Evolutionary conservation across 306 rosid genomes (phyloP).

Genomic region (Begonia peltatifolia): DNA sequence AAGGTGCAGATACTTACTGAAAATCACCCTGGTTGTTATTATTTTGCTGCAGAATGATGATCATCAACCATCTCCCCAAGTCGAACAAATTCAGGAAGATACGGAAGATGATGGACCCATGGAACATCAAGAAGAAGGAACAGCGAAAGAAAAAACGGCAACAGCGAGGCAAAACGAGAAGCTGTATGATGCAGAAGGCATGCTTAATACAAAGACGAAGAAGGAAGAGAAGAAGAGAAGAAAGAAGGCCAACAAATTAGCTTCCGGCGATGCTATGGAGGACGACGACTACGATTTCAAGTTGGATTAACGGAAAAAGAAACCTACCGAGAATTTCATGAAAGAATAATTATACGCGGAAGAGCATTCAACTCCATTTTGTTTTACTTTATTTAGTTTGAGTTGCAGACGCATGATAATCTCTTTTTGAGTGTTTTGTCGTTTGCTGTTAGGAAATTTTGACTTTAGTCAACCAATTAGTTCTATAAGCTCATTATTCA

Average conservation of each 20-base stretch:
- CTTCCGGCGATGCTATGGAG: constrained; percentile 43
- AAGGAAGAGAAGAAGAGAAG: constrained; percentile 72
- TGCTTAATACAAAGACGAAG: constrained; percentile 54
- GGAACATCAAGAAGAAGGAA: constrained; percentile 34
- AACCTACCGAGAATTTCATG: background rate
- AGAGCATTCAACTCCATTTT: too few relatives aligned
- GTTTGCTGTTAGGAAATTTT: too few relatives aligned
- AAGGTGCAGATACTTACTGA: too few relatives aligned
- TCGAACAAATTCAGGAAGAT: constrained; percentile 14
- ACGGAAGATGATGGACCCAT: constrained; percentile 27
- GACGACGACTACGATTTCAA: constrained; percentile 72
- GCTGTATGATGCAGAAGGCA: constrained; percentile 62
- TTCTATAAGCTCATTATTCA: too few relatives aligned
- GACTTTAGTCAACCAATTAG: too few relatives aligned
- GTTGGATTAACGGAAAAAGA: constrained; percentile 53
- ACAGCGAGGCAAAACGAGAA: constrained; percentile 63
- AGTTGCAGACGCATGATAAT: too few relatives aligned
- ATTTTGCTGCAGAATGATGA: constrained; percentile 27
- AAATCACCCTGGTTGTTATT: background rate
- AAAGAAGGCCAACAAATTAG: constrained; percentile 42
- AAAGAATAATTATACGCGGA: background rate
- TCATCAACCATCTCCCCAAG: constrained; percentile 23
- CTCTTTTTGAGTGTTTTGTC: too few relatives aligned
- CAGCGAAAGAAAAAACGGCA: constrained; percentile 34
- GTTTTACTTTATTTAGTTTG: too few relatives aligned